Conservation (phyloP, 1,284 basidiomycete genomes). For the Austropuccinia psidii region DNA sequence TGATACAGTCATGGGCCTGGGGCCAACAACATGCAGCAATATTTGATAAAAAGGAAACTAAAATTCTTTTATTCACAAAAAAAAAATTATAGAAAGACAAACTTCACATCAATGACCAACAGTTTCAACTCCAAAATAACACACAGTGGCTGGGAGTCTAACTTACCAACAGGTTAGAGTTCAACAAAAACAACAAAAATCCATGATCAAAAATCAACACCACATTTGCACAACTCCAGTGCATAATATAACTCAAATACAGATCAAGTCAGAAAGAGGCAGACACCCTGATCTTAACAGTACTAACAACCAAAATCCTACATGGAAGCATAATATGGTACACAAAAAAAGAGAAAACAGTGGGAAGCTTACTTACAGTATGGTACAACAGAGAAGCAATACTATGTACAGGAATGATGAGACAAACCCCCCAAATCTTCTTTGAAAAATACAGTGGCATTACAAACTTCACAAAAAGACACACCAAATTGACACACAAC, state of each 20-base stretch:
- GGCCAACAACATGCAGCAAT: background rate
- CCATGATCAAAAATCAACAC: background rate
- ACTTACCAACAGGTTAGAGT: background rate
- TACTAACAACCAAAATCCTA: background rate
- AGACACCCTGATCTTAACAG: background rate
- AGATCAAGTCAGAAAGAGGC: background rate
- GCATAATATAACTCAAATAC: background rate
- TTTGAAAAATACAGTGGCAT: background rate
- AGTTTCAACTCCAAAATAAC: background rate
- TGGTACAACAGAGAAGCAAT: background rate
- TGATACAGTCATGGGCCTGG: background rate
- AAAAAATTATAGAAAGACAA: background rate
- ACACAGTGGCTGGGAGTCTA: background rate
- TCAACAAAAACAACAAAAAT: background rate
- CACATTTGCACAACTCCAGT: background rate
- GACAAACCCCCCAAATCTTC: background rate
- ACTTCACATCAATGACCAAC: background rate
- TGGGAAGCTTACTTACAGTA: background rate
- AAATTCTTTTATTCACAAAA: background rate
- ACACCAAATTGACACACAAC: background rate
- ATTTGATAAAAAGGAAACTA: conserved; percentile 13
- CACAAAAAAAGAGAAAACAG: background rate
- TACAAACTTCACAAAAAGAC: background rate
- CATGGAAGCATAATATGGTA: conserved; percentile 18
- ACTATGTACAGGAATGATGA: background rate